Evolutionary conservation across 2,329 filamentous ascomycete genomes (phyloP).

Genomic region (Amphichorda felina): DNA sequence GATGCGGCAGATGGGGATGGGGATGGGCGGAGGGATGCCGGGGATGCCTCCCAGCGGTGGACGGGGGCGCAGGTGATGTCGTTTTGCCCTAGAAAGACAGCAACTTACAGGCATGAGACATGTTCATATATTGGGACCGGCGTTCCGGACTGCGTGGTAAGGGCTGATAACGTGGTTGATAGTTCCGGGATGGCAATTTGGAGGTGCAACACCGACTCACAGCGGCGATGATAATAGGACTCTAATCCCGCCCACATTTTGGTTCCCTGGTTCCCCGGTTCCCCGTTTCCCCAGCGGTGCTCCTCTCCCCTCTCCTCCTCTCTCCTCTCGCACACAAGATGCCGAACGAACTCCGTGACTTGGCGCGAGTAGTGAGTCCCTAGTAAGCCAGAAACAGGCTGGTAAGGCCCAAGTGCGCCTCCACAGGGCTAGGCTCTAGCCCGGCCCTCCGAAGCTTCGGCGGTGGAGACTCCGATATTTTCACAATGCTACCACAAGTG

Average conservation of each 20-base stretch:
- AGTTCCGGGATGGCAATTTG: neutral
- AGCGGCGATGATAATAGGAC: neutral
- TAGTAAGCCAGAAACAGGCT: no score
- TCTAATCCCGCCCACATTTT: no score
- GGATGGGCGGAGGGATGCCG: constrained; percentile 35
- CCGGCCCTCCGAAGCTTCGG: neutral
- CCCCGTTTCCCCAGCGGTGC: no score
- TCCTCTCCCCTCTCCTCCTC: no score
- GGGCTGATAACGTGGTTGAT: neutral
- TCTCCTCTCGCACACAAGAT: no score
- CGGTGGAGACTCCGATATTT: constrained; percentile 3
- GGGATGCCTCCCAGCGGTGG: constrained; percentile 17
- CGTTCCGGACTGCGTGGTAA: neutral
- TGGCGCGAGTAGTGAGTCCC: no score
- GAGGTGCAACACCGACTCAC: neutral
- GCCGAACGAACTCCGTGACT: neutral
- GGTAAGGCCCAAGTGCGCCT: no score
- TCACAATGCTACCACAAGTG: neutral
- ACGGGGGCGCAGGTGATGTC: constrained; percentile 15
- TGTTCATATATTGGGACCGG: constrained; percentile 1
- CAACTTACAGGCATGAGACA: neutral
- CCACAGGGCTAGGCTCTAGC: constrained; percentile 1
- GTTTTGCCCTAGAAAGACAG: neutral
- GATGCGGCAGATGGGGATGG: constrained; percentile 61
- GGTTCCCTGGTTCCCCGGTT: no score